Conservation (phyloP, 495 filamentous ascomycete species). For the Hypoxylon subgilvum region DNA sequence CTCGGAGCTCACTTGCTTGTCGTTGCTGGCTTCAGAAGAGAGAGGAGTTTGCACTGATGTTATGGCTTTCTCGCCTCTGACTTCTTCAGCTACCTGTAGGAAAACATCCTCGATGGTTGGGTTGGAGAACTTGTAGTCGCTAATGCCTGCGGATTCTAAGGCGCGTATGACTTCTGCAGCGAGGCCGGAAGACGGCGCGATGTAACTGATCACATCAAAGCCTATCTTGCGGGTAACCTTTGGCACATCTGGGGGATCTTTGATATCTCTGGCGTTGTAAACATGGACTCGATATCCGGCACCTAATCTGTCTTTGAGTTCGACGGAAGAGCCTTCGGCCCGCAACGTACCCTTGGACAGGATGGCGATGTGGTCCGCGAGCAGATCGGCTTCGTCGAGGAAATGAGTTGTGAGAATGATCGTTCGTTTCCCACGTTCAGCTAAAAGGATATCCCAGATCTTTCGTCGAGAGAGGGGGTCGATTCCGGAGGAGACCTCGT, state of each 20-base stretch:
- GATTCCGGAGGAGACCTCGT: constrained; percentile 83
- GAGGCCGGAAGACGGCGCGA: constrained; percentile 64
- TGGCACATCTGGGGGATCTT: constrained; percentile 58
- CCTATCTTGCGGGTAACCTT: constrained; percentile 62
- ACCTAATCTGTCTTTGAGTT: constrained; percentile 71
- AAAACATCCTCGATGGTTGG: constrained; percentile 91
- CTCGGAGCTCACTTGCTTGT: constrained; percentile 39
- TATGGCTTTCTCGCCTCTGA: constrained; percentile 46
- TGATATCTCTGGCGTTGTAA: constrained; percentile 54
- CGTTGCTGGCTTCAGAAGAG: constrained; percentile 18
- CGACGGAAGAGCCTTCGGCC: constrained; percentile 77
- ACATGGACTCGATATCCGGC: constrained; percentile 80
- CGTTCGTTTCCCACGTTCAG: constrained; percentile 75
- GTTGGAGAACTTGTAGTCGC: constrained; percentile 77
- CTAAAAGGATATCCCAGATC: constrained; percentile 88
- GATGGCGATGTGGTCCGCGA: constrained; percentile 79
- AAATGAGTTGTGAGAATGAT: constrained; percentile 88
- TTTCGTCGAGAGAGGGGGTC: constrained; percentile 82
- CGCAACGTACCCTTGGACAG: constrained; percentile 74
- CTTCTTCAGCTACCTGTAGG: constrained; percentile 77
- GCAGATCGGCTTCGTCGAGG: constrained; percentile 76
- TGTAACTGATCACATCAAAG: constrained; percentile 74
- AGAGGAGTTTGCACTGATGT: constrained; percentile 24
- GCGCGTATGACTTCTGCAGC: constrained; percentile 69
- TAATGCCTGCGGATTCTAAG: constrained; percentile 66